These are phyloP conservation scores for Plantago coronopus DNA, from an alignment of 305 asterid genomes.

Conservation along the genomic window DNA sequence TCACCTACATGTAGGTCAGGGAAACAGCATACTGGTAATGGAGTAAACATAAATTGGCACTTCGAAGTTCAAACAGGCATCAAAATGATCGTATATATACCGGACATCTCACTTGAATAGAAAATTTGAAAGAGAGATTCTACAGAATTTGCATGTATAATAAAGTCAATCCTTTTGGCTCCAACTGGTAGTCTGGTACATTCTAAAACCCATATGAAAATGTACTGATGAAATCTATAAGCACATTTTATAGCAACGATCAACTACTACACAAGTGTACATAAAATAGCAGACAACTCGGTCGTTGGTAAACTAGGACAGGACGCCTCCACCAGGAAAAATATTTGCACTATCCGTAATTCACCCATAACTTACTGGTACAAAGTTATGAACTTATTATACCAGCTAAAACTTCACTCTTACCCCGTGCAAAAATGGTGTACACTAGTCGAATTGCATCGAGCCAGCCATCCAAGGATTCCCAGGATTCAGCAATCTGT, in stretches of 20 bases:
- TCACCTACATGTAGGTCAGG: no score
- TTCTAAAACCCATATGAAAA: constrained; percentile 1
- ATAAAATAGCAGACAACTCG: constrained; percentile 26
- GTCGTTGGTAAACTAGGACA: constrained; percentile 22
- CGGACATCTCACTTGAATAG: no score
- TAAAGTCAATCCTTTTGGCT: background rate
- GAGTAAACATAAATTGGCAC: no score
- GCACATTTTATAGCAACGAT: constrained; percentile 33
- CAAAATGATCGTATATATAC: no score
- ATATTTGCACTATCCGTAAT: constrained; percentile 30
- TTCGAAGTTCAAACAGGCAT: no score
- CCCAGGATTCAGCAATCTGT: constrained; percentile 99
- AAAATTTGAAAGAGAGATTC: background rate
- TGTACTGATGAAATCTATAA: constrained; percentile 10
- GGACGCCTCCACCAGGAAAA: constrained; percentile 24
- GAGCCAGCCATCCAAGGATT: constrained; percentile 91
- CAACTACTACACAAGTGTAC: constrained; percentile 54
- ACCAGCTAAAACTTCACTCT: constrained; percentile 94
- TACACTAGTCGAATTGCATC: constrained; percentile 92
- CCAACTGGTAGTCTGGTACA: background rate
- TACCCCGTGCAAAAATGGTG: constrained; percentile 87
- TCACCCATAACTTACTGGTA: constrained; percentile 25
- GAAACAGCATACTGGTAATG: no score
- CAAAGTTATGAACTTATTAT: constrained; percentile 58
- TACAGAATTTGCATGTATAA: background rate